These are phyloP conservation scores for Helicostylum pulchrum DNA, from an alignment of 192 early-diverging fungal species.

Conservation along the genomic window DNA sequence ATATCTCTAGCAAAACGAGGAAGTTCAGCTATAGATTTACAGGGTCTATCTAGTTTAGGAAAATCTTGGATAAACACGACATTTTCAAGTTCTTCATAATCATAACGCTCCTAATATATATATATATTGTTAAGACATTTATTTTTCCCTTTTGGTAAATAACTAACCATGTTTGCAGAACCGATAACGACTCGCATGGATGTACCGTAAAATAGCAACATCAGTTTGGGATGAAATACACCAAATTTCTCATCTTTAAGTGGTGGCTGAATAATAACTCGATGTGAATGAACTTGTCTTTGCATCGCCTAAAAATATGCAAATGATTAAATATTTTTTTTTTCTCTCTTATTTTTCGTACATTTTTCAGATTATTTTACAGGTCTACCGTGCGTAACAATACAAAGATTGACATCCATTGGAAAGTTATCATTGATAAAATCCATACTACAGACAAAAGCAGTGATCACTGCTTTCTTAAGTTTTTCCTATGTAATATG, in stretches of 20 bases:
- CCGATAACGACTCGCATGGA: conserved; percentile 57
- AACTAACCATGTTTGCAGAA: conserved; percentile 57
- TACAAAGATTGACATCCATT: conserved; percentile 32
- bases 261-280: conserved; percentile 45
- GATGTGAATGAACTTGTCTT: conserved; percentile 25
- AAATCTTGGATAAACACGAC: conserved; percentile 68
- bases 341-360: neutral
- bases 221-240: conserved; percentile 60
- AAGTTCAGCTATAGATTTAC: neutral
- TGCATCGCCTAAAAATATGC: conserved; percentile 30
- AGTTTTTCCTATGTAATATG: conserved; percentile 17
- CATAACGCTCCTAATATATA: conserved; percentile 34
- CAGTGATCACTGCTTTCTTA: conserved; percentile 52
- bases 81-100: conserved; percentile 60
- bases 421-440: conserved; percentile 53
- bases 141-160: neutral
- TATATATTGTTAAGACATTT: neutral
- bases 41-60: conserved; percentile 19
- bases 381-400: conserved; percentile 40
- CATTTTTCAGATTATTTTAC: conserved; percentile 15
- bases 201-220: conserved; percentile 57
- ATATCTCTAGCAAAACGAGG: conserved; percentile 49
- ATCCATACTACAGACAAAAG: conserved; percentile 48
- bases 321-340: conserved; percentile 2
- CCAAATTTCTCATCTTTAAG: conserved; percentile 43